Base-by-base conservation (phyloP, 176 grass and related monocot species). In the Carex pumila region DNA sequence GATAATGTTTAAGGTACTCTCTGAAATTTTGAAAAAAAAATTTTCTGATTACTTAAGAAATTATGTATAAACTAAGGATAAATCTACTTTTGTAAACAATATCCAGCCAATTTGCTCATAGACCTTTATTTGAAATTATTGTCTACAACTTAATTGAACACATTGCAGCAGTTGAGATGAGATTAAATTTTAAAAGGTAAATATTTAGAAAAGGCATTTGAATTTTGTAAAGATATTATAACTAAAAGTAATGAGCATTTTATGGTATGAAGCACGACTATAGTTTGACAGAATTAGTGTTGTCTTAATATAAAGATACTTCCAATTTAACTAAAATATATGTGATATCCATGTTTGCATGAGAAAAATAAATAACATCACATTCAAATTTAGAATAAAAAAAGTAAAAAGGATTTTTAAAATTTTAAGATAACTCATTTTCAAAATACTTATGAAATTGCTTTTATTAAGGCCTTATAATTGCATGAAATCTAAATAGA, bases 401-500 rank as follows among this genome's bases (percentile, higher is more conserved):
- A 11, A 11, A 32, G 19, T 30, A 65, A 65, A 30, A 30, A 4
- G 31, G 1, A 65, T 31, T 31, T 13, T 29, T 64, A 13, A 65
- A 11, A 31, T 65, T 31, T 12, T 30, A 12, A 65, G 9, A 25
- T 31, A 31, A 39, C 0, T 29, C 19, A 62, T 25, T 62, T 62
- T 62, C 43, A 25, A 25, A 62, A 21, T 18, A 22, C 19, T 12
- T 62, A 61, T 21, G 18, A 61, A 61, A 61, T 7, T 22, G 59
- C 14, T 65, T 3, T 68, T 6, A 69, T 69, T 66, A 41, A 69
- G 34, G 14, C 5, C 14, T 65, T 32, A 31, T 21, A 65, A 56
- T 57, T 85, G 86, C 77, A 65, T 61, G 70, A 59, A 49, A 87
- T 54, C 21, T 12, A 69, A 70, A 19, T 2, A 10, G n/a, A 78